phyloP scores from a whole-genome alignment of 1,284 basidiomycete species.

The Ceratobasidium sp. region DNA sequence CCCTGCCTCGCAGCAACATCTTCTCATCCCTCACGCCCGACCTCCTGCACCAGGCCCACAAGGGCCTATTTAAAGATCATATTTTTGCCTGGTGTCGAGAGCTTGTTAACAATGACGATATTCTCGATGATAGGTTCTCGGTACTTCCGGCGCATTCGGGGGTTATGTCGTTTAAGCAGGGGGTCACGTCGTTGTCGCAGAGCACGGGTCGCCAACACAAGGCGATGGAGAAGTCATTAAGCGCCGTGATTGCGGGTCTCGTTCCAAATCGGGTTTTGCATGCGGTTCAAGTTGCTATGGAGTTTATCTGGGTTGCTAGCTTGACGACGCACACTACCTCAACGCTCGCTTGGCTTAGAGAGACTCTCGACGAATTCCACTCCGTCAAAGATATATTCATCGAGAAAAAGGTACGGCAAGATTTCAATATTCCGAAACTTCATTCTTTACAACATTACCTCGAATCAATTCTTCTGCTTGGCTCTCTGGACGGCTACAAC shows the following conservation, averaged over 20 bases:
- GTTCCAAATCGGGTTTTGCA: not conserved
- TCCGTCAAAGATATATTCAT: constrained; percentile 49
- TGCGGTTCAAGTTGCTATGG: constrained; percentile 18
- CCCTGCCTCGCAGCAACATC: constrained; percentile 53
- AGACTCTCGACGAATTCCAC: constrained; percentile 49
- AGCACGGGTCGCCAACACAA: constrained; percentile 22
- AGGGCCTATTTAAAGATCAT: constrained; percentile 56
- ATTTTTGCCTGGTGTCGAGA: constrained; percentile 49
- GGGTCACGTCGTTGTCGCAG: constrained; percentile 34
- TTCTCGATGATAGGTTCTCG: not conserved
- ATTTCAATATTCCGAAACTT: constrained; percentile 33
- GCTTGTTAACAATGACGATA: not conserved
- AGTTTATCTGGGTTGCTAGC: constrained; percentile 49
- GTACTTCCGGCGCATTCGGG: constrained; percentile 12
- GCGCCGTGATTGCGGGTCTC: not conserved
- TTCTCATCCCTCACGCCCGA: constrained; percentile 54
- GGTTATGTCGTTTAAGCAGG: constrained; percentile 20
- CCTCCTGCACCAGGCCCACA: constrained; percentile 57
- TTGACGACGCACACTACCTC: constrained; percentile 45
- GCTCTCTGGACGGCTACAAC: constrained; percentile 32
- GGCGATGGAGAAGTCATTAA: constrained; percentile 12
- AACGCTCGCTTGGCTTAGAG: constrained; percentile 45
- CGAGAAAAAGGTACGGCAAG: constrained; percentile 39
- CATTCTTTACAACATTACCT: constrained; percentile 42
- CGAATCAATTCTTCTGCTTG: constrained; percentile 6